Percentiles rank a stretch among this genome's conserved stretches.
Evolutionary conservation across 73 alveolate species (phyloP).

Genomic region (Tetrahymena borealis): DNA sequence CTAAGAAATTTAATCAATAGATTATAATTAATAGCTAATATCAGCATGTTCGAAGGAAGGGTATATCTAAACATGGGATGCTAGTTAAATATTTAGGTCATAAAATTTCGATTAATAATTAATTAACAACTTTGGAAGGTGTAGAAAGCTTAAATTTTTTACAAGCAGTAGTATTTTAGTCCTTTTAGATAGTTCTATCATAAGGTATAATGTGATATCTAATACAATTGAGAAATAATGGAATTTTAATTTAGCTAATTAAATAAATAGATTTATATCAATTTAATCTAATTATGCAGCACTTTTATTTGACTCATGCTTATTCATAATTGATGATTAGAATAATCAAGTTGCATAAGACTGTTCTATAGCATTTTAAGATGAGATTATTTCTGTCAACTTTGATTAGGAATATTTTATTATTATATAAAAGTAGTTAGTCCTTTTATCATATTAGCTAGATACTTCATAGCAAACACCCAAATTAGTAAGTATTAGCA

Average conservation of each 20-base stretch:
- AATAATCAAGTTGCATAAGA: not conserved
- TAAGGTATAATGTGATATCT: not conserved
- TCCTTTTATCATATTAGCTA: not conserved
- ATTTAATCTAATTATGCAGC: not conserved
- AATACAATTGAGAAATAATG: not conserved
- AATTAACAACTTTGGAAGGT: not conserved
- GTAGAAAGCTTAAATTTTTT: not conserved
- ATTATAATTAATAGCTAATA: not conserved
- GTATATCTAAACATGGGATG: not conserved
- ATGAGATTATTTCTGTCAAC: not conserved
- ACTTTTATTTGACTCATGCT: not conserved
- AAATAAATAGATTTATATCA: not conserved
- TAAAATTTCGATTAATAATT: not conserved
- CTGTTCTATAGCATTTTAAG: not conserved
- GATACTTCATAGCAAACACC: not conserved
- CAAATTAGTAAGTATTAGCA: not conserved
- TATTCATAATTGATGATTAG: not conserved
- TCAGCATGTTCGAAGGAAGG: not conserved
- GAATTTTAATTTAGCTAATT: not conserved
- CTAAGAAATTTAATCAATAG: not conserved
- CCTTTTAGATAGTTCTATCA: not conserved
- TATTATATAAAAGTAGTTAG: not conserved
- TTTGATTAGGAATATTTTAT: not conserved
- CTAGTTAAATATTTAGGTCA: not conserved
- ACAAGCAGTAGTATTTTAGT: not conserved